These are phyloP conservation scores for Aspergillus bertholletiae DNA, from an alignment of 495 filamentous ascomycete genomes.

Conservation along the genomic window DNA sequence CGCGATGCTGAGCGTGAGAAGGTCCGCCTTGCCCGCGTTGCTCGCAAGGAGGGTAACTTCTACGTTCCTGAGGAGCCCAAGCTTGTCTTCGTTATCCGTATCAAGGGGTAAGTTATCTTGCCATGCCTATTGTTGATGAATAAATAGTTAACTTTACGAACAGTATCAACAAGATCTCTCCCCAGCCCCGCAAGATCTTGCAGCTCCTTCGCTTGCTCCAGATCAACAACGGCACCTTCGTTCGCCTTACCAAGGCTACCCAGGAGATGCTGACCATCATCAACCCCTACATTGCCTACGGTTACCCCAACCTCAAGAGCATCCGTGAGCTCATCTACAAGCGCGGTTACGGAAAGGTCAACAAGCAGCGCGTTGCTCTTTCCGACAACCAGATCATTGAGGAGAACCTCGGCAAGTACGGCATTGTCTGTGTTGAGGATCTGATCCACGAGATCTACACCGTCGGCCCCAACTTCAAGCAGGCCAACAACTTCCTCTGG, in stretches of 20 bases:
- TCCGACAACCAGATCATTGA: conserved; percentile 98
- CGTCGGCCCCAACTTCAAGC: conserved; percentile 99
- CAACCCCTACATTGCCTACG: conserved; percentile 97
- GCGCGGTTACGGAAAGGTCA: conserved; percentile 96
- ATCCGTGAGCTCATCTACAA: conserved; percentile 99
- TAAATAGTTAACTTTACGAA: conserved; percentile 14
- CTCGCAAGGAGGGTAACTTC: conserved; percentile 90
- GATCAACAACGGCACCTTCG: conserved; percentile 99
- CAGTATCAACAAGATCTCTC: conserved; percentile 99
- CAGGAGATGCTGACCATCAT: conserved; percentile 96
- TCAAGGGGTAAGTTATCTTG: conserved; percentile 75
- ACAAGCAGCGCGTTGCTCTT: conserved; percentile 92
- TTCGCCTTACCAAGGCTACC: conserved; percentile 96
- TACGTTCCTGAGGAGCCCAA: conserved; percentile 92
- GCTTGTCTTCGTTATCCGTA: conserved; percentile 97
- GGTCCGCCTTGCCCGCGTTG: conserved; percentile 82
- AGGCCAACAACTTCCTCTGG: conserved; percentile 99
- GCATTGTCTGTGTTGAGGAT: conserved; percentile 99
- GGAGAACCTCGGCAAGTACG: conserved; percentile 92
- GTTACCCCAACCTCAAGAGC: conserved; percentile 98
- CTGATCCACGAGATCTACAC: conserved; percentile 99
- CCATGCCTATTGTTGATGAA: conserved; percentile 3
- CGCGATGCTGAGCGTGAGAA: conserved; percentile 97
- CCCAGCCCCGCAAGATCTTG: conserved; percentile 99
- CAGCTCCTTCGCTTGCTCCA: conserved; percentile 98